Conservation (phyloP, 352 stramenopile species). For the Plasmopara viticola region DNA sequence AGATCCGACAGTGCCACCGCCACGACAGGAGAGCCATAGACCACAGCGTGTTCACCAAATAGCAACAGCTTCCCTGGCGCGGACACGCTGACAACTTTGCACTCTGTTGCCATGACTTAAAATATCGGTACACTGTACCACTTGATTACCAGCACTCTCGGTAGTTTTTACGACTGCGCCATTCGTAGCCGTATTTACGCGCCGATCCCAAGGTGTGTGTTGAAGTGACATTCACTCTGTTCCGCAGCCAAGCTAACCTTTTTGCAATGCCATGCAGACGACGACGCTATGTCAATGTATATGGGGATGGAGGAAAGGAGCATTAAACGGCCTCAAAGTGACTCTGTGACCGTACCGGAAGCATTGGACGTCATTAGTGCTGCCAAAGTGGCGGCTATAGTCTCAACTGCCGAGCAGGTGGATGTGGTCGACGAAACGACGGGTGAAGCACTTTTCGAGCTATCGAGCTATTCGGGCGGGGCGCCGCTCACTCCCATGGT, state of each 20-base stretch:
- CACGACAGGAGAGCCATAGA: slow-evolving; percentile 82
- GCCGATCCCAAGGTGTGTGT: slow-evolving; percentile 4
- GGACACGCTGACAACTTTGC: slow-evolving; percentile 39
- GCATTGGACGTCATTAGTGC: slow-evolving; percentile 1
- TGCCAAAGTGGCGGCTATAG: slow-evolving; percentile 1
- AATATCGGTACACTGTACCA: slow-evolving; percentile 7
- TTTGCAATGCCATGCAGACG: slow-evolving; percentile 3
- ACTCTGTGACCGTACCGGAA: slow-evolving; percentile 6
- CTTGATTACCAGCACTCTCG: background rate
- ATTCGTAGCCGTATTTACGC: slow-evolving; percentile 22
- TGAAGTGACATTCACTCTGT: slow-evolving; percentile 21
- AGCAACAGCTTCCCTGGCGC: slow-evolving; percentile 87
- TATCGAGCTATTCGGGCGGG: slow-evolving; percentile 43
- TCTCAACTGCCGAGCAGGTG: slow-evolving; percentile 7
- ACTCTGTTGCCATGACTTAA: slow-evolving; percentile 11
- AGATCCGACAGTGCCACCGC: slow-evolving; percentile 79
- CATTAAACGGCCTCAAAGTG: slow-evolving; percentile 1
- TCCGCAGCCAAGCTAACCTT: slow-evolving; percentile 9
- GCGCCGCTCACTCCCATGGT: slow-evolving; percentile 29
- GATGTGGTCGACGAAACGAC: slow-evolving; percentile 16
- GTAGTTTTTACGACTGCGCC: slow-evolving; percentile 26
- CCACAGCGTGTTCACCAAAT: slow-evolving; percentile 86
- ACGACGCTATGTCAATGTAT: slow-evolving; percentile 2
- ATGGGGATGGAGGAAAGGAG: slow-evolving; percentile 18
- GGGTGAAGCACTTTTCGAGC: slow-evolving; percentile 30